Percentiles rank a stretch among this genome's conserved stretches.
Conservation (phyloP, 2,329 filamentous ascomycete species). For the Alternaria alternata region DNA sequence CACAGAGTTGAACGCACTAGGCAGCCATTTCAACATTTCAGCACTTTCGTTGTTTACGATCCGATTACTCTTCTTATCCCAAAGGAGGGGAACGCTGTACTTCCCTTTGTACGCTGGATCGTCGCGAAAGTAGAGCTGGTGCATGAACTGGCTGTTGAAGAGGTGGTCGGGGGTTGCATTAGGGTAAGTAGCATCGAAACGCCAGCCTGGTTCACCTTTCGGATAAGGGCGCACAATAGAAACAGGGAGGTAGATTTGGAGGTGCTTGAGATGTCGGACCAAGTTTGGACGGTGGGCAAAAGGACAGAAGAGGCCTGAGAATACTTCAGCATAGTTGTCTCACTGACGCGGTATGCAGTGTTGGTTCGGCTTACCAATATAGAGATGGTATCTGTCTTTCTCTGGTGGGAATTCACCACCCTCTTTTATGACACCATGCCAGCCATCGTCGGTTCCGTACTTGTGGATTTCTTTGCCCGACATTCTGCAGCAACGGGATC, state of each 20-base stretch:
- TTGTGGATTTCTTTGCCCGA: conserved; percentile 42
- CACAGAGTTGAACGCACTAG: conserved; percentile 63
- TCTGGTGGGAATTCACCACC: conserved; percentile 60
- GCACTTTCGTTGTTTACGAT: conserved; percentile 69
- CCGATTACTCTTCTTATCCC: conserved; percentile 65
- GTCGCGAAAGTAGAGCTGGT: conserved; percentile 69
- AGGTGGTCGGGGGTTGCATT: conserved; percentile 68
- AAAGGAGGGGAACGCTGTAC: conserved; percentile 68
- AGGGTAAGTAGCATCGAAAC: conserved; percentile 65
- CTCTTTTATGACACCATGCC: conserved; percentile 61
- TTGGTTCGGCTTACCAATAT: conserved; percentile 53
- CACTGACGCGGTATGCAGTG: not conserved
- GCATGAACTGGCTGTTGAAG: conserved; percentile 66
- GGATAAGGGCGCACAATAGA: conserved; percentile 71
- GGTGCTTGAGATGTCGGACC: conserved; percentile 65
- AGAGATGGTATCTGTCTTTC: conserved; percentile 63
- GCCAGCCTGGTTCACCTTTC: conserved; percentile 70
- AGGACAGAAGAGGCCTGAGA: conserved; percentile 68
- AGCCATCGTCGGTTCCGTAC: conserved; percentile 55
- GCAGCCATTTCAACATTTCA: conserved; percentile 66
- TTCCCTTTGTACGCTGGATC: conserved; percentile 67
- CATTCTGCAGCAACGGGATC: conserved; percentile 4
- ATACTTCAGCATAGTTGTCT: not conserved
- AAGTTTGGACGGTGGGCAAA: conserved; percentile 70
- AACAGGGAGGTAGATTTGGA: conserved; percentile 62